Evolutionary conservation across 2,329 filamentous ascomycete species (phyloP).

Genomic region (Fragosphaeria purpurea): DNA sequence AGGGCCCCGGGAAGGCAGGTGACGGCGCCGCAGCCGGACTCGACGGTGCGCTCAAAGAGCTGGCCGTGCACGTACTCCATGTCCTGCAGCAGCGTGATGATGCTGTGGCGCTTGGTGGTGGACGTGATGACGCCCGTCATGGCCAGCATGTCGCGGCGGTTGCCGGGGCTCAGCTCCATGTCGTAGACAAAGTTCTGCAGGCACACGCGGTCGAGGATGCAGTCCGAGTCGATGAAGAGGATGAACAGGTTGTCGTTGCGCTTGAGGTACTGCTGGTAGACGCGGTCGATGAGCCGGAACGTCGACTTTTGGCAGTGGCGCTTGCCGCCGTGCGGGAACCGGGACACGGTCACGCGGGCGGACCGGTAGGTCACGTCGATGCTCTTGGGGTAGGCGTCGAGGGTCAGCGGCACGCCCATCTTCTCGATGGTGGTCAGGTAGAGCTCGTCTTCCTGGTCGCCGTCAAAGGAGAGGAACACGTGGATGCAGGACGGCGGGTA

Average conservation of each 20-base stretch:
- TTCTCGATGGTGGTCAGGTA: slow-evolving; percentile 80
- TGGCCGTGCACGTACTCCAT: slow-evolving; percentile 98
- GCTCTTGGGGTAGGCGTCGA: slow-evolving; percentile 73
- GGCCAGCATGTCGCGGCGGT: slow-evolving; percentile 83
- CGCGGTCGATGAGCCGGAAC: slow-evolving; percentile 84
- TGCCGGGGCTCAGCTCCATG: slow-evolving; percentile 94
- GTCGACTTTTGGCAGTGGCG: slow-evolving; percentile 88
- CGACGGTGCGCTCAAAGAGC: slow-evolving; percentile 88
- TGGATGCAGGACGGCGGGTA: slow-evolving; percentile 89
- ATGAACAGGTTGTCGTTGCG: slow-evolving; percentile 89
- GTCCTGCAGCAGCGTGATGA: slow-evolving; percentile 89
- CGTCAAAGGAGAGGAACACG: slow-evolving; percentile 91
- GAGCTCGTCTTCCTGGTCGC: slow-evolving; percentile 76
- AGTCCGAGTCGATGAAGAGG: slow-evolving; percentile 95
- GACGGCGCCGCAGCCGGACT: slow-evolving; percentile 87
- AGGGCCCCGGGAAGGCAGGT: slow-evolving; percentile 93
- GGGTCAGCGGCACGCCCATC: slow-evolving; percentile 68
- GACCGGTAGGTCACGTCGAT: slow-evolving; percentile 81
- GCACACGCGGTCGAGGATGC: slow-evolving; percentile 82
- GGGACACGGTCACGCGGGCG: slow-evolving; percentile 78
- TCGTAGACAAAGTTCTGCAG: slow-evolving; percentile 98
- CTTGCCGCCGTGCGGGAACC: slow-evolving; percentile 90
- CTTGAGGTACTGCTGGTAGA: slow-evolving; percentile 79
- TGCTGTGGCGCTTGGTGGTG: slow-evolving; percentile 75
- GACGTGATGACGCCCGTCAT: slow-evolving; percentile 98